These are phyloP conservation scores for Trifolium repens DNA, from an alignment of 306 rosid genomes.

Conservation along the genomic window DNA sequence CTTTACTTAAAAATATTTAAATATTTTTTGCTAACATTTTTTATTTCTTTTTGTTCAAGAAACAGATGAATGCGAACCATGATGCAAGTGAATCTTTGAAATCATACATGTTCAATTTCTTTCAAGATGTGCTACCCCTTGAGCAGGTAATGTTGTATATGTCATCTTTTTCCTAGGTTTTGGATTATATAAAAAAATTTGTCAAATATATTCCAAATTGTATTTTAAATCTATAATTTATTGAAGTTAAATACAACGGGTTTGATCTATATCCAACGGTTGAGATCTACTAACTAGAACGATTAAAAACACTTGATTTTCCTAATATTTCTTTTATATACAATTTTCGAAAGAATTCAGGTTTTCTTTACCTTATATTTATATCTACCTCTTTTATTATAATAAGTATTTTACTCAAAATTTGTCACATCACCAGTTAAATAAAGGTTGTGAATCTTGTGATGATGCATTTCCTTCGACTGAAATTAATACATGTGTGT, in stretches of 20 bases:
- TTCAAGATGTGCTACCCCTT: conserved; percentile 14
- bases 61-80: conserved; percentile 9
- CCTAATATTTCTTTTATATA: too few species aligned
- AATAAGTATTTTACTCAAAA: neutral
- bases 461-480: too few species aligned
- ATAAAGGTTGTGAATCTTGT: too few species aligned
- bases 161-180: neutral
- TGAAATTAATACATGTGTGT: too few species aligned
- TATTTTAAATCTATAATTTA: neutral
- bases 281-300: neutral
- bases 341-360: neutral
- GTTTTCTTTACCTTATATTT: neutral
- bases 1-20: too few species aligned
- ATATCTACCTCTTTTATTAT: neutral
- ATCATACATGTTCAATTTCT: neutral
- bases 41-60: neutral
- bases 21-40: neutral
- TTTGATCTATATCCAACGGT: neutral
- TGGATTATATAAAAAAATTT: too few species aligned
- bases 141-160: conserved; percentile 39
- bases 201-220: neutral
- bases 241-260: neutral
- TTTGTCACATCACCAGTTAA: too few species aligned
- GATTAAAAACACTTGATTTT: too few species aligned
- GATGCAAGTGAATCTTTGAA: neutral